Conservation (phyloP, 139 green algal species). For the Chlorella sp. region DNA sequence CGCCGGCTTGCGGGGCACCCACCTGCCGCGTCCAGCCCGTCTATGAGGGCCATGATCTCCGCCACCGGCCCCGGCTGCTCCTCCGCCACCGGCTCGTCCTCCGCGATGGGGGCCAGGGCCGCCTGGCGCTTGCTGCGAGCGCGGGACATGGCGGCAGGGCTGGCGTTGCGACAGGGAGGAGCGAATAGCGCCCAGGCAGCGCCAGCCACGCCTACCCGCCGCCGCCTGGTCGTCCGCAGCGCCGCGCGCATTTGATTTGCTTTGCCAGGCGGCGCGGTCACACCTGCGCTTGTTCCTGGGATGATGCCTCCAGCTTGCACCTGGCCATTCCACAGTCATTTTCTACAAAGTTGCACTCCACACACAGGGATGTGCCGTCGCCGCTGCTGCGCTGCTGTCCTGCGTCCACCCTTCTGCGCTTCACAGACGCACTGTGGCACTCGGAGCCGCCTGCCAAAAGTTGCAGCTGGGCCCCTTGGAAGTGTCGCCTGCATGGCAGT, state of each 20-base stretch:
- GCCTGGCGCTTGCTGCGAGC: not conserved
- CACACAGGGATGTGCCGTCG: no score
- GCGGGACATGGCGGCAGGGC: not conserved
- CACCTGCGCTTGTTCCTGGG: no score
- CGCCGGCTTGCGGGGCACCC: not conserved
- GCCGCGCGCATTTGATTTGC: not conserved
- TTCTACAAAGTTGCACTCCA: no score
- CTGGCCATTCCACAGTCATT: no score
- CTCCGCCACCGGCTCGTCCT: not conserved
- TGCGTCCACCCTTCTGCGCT: not conserved
- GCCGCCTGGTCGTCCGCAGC: no score
- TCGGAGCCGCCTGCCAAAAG: slow-evolving; percentile 16
- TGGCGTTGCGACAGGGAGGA: not conserved
- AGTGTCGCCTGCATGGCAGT: slow-evolving; percentile 39
- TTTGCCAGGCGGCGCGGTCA: no score
- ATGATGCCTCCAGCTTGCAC: not conserved
- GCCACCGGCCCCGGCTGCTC: not conserved
- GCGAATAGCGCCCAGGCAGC: not conserved
- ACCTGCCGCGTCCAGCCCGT: slow-evolving; percentile 22
- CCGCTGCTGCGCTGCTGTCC: not conserved
- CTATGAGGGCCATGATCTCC: slow-evolving; percentile 29
- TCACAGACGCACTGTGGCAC: not conserved
- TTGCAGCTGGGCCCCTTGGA: slow-evolving; percentile 24
- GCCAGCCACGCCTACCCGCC: no score
- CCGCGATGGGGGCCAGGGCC: slow-evolving; percentile 12